Conservation (phyloP, 306 rosid genomes). For the Prunus mongolica region DNA sequence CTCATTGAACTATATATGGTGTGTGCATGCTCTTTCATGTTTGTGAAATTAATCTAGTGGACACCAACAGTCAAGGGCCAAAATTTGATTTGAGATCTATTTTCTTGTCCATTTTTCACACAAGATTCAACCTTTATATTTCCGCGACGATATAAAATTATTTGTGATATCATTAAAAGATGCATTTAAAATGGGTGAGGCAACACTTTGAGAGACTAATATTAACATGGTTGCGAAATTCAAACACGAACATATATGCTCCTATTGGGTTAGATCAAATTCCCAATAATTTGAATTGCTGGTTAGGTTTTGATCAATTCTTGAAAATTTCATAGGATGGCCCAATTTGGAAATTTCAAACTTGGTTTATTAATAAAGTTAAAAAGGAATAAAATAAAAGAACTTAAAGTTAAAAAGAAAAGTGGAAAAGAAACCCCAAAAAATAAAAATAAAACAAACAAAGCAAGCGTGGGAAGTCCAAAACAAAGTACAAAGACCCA, state of each 20-base stretch:
- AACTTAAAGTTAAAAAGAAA: neutral
- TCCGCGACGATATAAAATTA: rapidly evolving
- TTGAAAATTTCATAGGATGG: neutral
- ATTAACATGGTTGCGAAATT: too few relatives aligned
- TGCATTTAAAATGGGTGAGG: neutral
- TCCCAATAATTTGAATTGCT: neutral
- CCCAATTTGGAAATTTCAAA: neutral
- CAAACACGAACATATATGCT: too few relatives aligned
- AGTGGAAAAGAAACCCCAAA: neutral
- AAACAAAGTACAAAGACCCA: neutral
- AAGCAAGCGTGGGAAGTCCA: neutral
- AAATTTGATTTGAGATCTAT: too few relatives aligned
- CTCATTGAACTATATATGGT: neutral
- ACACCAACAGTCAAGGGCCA: neutral
- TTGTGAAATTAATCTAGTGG: neutral
- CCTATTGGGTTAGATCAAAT: too few relatives aligned
- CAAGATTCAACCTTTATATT: too few relatives aligned
- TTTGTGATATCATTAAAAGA: neutral
- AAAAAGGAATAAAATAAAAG: neutral
- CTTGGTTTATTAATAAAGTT: neutral
- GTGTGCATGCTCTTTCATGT: neutral
- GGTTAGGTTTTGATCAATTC: too few relatives aligned
- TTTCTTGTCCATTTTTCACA: too few relatives aligned
- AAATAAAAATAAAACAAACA: too few relatives aligned
- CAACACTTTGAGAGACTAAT: neutral